Evolutionary conservation across 2,329 filamentous ascomycete species (phyloP).

Genomic region (Diaporthe ilicicola): DNA sequence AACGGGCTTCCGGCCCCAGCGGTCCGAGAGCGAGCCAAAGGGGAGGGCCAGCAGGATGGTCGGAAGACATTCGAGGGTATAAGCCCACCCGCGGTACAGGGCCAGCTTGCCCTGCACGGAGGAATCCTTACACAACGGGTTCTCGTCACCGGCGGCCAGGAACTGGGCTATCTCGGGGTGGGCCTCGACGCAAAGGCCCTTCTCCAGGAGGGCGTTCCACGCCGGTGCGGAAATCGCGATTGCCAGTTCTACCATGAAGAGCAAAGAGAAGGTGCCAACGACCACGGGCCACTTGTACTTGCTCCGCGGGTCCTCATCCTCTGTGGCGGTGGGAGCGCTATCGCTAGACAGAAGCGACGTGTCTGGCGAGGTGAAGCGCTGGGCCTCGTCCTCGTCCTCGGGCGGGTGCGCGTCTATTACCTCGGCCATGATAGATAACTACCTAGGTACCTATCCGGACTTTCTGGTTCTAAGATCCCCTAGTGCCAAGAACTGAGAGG

Average conservation of each 20-base stretch:
- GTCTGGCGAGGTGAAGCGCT: not conserved
- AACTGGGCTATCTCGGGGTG: slow-evolving; percentile 51
- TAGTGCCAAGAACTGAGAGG: not conserved
- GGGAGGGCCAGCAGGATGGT: slow-evolving; percentile 55
- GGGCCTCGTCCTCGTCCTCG: slow-evolving; percentile 26
- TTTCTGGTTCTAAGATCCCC: not conserved
- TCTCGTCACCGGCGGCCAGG: slow-evolving; percentile 44
- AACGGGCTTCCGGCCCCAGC: slow-evolving; percentile 58
- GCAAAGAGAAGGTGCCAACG: slow-evolving; percentile 41
- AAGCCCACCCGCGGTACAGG: slow-evolving; percentile 57
- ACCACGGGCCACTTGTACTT: slow-evolving; percentile 39
- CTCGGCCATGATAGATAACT: not conserved
- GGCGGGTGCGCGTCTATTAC: not conserved
- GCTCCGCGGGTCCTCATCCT: slow-evolving; percentile 31
- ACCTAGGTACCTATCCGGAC: not conserved
- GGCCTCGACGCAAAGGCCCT: slow-evolving; percentile 59
- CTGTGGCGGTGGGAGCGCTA: not conserved
- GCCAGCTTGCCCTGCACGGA: slow-evolving; percentile 61
- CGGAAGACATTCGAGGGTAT: slow-evolving; percentile 56
- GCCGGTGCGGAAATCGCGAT: slow-evolving; percentile 47
- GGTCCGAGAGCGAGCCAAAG: slow-evolving; percentile 56
- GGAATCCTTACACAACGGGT: slow-evolving; percentile 55
- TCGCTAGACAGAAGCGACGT: slow-evolving; percentile 11
- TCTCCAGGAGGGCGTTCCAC: slow-evolving; percentile 59
- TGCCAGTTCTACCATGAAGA: slow-evolving; percentile 55